Percentiles rank a stretch among this genome's conserved stretches.
phyloP scores from a whole-genome alignment of 331 rosid genomes.

The Pyracantha coccinea region DNA sequence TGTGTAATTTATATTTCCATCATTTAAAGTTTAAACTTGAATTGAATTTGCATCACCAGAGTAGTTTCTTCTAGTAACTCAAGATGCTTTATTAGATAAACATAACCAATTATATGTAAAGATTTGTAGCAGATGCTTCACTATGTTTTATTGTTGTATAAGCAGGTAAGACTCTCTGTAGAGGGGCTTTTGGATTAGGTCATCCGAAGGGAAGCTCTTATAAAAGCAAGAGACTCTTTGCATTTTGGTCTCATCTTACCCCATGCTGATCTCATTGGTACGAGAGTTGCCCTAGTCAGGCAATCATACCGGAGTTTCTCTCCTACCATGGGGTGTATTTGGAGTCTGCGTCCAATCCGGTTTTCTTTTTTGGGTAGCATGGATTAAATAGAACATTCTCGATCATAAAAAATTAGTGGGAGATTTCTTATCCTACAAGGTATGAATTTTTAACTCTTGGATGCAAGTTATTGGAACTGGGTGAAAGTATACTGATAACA shows the following conservation, averaged over 20 bases:
- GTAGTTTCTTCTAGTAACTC: background rate
- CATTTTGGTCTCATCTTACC: background rate
- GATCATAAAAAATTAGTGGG: background rate
- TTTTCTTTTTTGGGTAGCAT: background rate
- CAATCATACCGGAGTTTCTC: background rate
- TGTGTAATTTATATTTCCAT: conserved; percentile 18
- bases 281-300: background rate
- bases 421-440: background rate
- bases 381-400: background rate
- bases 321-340: background rate
- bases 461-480: background rate
- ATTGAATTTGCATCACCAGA: conserved; percentile 4
- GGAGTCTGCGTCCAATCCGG: background rate
- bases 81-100: background rate
- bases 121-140: conserved; percentile 2
- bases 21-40: background rate
- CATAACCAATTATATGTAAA: background rate
- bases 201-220: background rate
- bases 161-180: background rate
- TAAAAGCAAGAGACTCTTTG: background rate
- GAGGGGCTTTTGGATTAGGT: background rate
- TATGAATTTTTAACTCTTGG: background rate
- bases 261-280: background rate
- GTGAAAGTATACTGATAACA: background rate
- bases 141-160: background rate